A percentile compares a stretch with the other conserved stretches of the same genome.
Evolutionary conservation across 345 rosid genomes (phyloP).

Genomic region (Eutrema heterophyllum): DNA sequence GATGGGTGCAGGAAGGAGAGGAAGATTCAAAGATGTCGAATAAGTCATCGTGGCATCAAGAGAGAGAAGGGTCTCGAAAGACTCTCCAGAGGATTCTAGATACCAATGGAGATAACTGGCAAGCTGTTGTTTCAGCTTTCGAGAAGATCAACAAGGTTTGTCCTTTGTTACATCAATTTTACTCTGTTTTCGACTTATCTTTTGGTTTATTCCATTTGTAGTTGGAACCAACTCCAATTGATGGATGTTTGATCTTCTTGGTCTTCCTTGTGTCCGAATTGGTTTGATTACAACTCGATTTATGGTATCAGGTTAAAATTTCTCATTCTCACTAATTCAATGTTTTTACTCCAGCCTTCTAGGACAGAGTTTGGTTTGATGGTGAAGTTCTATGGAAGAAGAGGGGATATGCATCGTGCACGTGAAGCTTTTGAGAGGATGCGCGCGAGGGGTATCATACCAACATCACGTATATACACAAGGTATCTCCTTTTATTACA

Average conservation of each 20-base stretch:
- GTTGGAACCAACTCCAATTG: not conserved
- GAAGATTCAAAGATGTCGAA: constrained; percentile 33
- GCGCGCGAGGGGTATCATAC: constrained; percentile 89
- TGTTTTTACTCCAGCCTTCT: constrained; percentile 60
- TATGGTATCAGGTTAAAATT: not conserved
- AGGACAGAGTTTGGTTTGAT: constrained; percentile 93
- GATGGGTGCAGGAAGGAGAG: constrained; percentile 58
- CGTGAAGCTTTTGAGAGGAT: constrained; percentile 90
- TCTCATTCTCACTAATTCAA: not conserved
- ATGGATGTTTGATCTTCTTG: not conserved
- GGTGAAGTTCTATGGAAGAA: constrained; percentile 89
- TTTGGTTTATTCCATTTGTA: not conserved
- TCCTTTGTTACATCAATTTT: not conserved
- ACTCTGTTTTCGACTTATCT: not conserved
- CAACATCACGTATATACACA: constrained; percentile 83
- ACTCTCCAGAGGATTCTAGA: constrained; percentile 54
- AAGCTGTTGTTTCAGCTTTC: constrained; percentile 77
- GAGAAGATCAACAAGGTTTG: constrained; percentile 80
- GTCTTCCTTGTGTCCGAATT: not conserved
- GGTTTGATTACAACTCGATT: not conserved
- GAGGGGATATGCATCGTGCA: constrained; percentile 96
- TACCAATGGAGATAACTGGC: constrained; percentile 84
- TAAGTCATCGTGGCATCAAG: constrained; percentile 79
- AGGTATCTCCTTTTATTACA: constrained; percentile 44
- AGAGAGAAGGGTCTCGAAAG: constrained; percentile 57